Evolutionary conservation across 2,329 filamentous ascomycete species (phyloP).

Genomic region (Alternaria sp.): DNA sequence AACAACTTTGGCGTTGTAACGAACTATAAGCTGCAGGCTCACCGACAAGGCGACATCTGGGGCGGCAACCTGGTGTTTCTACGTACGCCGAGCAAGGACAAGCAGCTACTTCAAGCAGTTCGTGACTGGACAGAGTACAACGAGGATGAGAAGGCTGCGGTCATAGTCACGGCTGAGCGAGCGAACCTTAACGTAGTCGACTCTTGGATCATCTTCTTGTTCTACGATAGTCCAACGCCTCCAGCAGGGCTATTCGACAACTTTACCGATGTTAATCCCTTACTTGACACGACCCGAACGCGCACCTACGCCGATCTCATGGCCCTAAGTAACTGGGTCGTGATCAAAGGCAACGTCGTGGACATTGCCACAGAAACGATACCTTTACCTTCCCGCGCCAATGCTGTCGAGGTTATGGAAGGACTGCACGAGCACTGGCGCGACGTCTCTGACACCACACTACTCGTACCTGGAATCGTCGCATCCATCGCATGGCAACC

Average conservation of each 20-base stretch:
- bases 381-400: slow-evolving; percentile 32
- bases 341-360: slow-evolving; percentile 42
- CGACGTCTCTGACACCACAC: slow-evolving; percentile 27
- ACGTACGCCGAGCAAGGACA: slow-evolving; percentile 44
- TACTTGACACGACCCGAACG: slow-evolving; percentile 55
- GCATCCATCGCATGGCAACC: slow-evolving; percentile 46
- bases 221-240: slow-evolving; percentile 46
- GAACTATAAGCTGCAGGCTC: slow-evolving; percentile 33
- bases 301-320: slow-evolving; percentile 58
- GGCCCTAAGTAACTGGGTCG: slow-evolving; percentile 52
- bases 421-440: slow-evolving; percentile 40
- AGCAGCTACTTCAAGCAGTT: slow-evolving; percentile 55
- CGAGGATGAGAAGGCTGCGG: slow-evolving; percentile 50
- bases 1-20: slow-evolving; percentile 52
- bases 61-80: slow-evolving; percentile 56
- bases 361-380: slow-evolving; percentile 45
- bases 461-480: slow-evolving; percentile 39
- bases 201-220: slow-evolving; percentile 42
- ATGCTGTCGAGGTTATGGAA: slow-evolving; percentile 34
- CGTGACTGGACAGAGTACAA: slow-evolving; percentile 63
- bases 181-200: slow-evolving; percentile 37
- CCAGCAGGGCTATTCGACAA: slow-evolving; percentile 62
- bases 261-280: slow-evolving; percentile 58
- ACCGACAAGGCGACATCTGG: slow-evolving; percentile 48
- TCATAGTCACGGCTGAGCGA: slow-evolving; percentile 40